phyloP scores from a whole-genome alignment of 1,284 basidiomycete species.

The Athelia psychrophila region DNA sequence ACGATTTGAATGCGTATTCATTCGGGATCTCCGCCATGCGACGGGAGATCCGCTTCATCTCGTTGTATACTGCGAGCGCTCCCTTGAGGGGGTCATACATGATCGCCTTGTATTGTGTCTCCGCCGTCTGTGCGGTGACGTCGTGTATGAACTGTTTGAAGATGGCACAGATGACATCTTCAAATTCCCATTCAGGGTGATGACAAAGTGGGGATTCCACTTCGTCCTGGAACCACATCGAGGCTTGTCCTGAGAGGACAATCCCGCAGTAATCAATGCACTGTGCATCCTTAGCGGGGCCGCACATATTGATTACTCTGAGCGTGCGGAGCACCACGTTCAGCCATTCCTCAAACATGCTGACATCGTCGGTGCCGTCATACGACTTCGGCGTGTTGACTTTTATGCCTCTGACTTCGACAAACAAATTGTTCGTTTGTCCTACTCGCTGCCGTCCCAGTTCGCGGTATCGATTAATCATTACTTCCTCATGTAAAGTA shows the following conservation, averaged over 20 bases:
- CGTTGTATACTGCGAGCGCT: constrained; percentile 11
- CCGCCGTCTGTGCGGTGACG: constrained; percentile 12
- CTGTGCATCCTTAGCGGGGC: background rate
- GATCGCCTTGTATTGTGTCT: constrained; percentile 6
- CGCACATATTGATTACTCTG: background rate
- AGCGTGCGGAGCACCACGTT: background rate
- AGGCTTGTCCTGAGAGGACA: constrained; percentile 4
- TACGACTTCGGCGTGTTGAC: background rate
- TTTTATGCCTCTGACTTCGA: background rate
- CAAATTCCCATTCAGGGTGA: constrained; percentile 9
- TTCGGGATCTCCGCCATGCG: constrained; percentile 8
- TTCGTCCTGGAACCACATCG: constrained; percentile 10
- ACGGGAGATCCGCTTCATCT: constrained; percentile 3
- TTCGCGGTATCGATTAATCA: no score
- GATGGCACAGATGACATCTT: constrained; percentile 5
- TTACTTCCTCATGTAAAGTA: no score
- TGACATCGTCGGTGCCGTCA: background rate
- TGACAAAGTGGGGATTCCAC: constrained; percentile 6
- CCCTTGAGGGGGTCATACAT: constrained; percentile 4
- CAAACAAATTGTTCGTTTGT: no score
- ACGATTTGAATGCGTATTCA: constrained; percentile 6
- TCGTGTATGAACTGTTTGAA: constrained; percentile 16
- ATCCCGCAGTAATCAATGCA: background rate
- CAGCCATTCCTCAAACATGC: background rate
- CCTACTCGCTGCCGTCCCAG: no score